phyloP scores from a whole-genome alignment of 192 early-diverging fungal species.

The Backusella psychrophila region DNA sequence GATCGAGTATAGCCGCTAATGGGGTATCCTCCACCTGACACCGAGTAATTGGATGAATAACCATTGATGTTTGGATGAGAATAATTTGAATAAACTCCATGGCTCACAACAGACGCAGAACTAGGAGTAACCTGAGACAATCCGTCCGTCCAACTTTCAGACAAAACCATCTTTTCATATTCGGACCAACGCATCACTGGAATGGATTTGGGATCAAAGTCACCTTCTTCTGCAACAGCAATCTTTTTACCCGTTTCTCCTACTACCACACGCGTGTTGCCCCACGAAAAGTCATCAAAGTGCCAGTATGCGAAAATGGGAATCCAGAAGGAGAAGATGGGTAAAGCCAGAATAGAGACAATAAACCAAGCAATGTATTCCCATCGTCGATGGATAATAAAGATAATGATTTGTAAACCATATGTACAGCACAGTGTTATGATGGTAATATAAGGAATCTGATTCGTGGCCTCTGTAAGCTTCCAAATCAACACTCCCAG shows the following conservation, averaged over 20 bases:
- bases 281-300: slow-evolving; percentile 99
- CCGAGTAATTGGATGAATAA: neutral
- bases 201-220: slow-evolving; percentile 72
- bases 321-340: slow-evolving; percentile 80
- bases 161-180: slow-evolving; percentile 58
- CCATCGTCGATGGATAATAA: slow-evolving; percentile 57
- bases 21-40: neutral
- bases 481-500: slow-evolving; percentile 79
- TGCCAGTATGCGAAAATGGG: slow-evolving; percentile 96
- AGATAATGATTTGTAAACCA: slow-evolving; percentile 86
- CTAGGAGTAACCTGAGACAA: slow-evolving; percentile 34
- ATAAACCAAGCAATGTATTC: slow-evolving; percentile 97
- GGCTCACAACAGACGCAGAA: neutral
- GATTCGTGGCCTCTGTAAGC: slow-evolving; percentile 45
- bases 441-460: slow-evolving; percentile 77
- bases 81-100: neutral
- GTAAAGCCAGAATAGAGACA: slow-evolving; percentile 87
- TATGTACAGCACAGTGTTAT: slow-evolving; percentile 84
- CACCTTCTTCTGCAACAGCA: slow-evolving; percentile 62
- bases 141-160: slow-evolving; percentile 16
- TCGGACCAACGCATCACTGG: slow-evolving; percentile 79
- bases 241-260: slow-evolving; percentile 80
- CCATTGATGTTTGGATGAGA: neutral
- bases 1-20: neutral
- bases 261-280: slow-evolving; percentile 91